Evolutionary conservation across 2,329 filamentous ascomycete species (phyloP), one percentile per base, ranked within the genome.

Genomic region (Beauveria medogensis): DNA sequence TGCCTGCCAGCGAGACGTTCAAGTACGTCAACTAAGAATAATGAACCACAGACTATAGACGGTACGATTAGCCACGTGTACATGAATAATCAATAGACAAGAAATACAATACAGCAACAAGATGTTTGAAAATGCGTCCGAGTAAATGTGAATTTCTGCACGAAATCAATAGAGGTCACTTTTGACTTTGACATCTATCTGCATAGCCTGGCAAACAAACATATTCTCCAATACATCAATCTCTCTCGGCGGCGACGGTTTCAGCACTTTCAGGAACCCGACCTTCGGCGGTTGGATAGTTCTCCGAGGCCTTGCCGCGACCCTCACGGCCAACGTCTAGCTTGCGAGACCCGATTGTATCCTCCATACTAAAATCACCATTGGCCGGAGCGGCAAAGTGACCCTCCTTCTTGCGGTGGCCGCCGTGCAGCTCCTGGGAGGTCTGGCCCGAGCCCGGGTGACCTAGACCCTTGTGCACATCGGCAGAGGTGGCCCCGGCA

Each of bases 1-100:
- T 80, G 71, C 82, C 86, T 28, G 67, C 90, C 34, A 84, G 89
- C 73, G 81, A 89, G 58, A 71, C 80, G 84, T 68, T 78, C 58
- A 60, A 54, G 50, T 50, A 51, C 30, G 30, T 60, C 58, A 47
- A 60, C 51, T 60, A 48, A 48, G 26, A 10, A 50, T 43, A 24
- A 43, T 16, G 5, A 24, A 43, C 1, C 2, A 51, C 22, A 58
- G 18, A 58, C 34, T 58, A 57, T 57, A 58, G 46, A 58, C 37
- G 22, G 47, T 30, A 6, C 37, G 41, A 48, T 40, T 7, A 28
- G 43, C 55, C 55, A 26, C 30, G 3, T 57, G 55, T 53, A 53
- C 26, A 59, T 53, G 40, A 55, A 46, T 12, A n/a, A 59, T 37
- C 26, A 34, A 44, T 26, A 59, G n/a, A 58, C 18, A n/a, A n/a